Evolutionary conservation across 2,329 filamentous ascomycete genomes (phyloP), one percentile per base, ranked within the genome.

Genomic region (Polychaeton citri): DNA sequence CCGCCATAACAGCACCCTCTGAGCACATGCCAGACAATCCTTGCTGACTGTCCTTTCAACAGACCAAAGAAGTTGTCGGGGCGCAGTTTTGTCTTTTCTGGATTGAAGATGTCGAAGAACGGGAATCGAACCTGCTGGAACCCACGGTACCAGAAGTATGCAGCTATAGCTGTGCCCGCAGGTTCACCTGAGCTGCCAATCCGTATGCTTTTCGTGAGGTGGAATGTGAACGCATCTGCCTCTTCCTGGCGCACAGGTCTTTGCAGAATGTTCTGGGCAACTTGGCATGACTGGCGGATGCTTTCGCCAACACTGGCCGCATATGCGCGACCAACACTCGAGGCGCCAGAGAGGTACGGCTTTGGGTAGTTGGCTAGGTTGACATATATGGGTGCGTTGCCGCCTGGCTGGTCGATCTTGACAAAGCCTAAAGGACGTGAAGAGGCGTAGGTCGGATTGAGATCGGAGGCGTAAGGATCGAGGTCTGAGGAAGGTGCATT

Each of bases 181-280:
- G 58, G 55, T 1, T 53, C 43, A 20, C 58, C 62, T 39, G 59
- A 65, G 13, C 54, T 59, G 7, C 55, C 57, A 4, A 53, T 54
- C 24, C 56, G 46, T 21, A 63, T 46, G 4, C 53, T 50, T 30
- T 59, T 53, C 16, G 60, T 57, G 19, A 59, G 47, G 39, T 65
- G 58, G 37, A 44, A 58, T 8, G 61, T 57, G 9, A 66, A 45
- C 1, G 62, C 61, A 34, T 64, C 59, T 5, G 58, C 52, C 46
- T 68, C 64, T 9, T 62, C 57, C 15, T 56, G 49, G 5, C 51
- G 52, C 9, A 65, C 34, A 1, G 55, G 50, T 8, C 64, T 55
- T 4, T 55, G 48, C 7, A 66, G 37, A 9, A 58, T 48, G 19
- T 49, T 26, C 24, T 43, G 39, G 2, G 45, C 48, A 40, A 46